Percentiles rank a stretch among this genome's conserved stretches.
Conservation (phyloP, 1,284 basidiomycete species). For the Boletellus dicymbophilus region DNA sequence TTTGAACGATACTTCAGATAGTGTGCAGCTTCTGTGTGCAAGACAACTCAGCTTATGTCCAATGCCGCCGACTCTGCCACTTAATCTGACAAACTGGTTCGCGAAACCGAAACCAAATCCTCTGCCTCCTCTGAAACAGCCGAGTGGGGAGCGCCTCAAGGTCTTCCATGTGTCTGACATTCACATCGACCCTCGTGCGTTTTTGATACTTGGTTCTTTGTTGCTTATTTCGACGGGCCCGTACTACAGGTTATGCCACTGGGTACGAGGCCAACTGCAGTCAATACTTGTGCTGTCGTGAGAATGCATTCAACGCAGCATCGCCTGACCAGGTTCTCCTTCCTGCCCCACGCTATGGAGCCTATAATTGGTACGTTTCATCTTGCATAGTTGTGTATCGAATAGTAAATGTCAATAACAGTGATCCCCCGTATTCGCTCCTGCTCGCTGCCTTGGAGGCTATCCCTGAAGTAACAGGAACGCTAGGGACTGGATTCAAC, state of each 20-base stretch:
- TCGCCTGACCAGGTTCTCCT: constrained; percentile 51
- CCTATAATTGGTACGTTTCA: constrained; percentile 51
- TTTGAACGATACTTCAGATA: neutral
- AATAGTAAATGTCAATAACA: constrained; percentile 23
- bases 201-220: neutral
- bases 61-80: constrained; percentile 48
- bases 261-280: constrained; percentile 75
- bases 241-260: constrained; percentile 56
- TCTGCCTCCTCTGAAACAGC: constrained; percentile 51
- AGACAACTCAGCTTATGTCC: constrained; percentile 50
- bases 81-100: constrained; percentile 58
- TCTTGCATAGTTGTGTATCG: neutral
- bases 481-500: constrained; percentile 58
- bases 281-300: constrained; percentile 66
- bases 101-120: constrained; percentile 68
- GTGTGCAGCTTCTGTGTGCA: constrained; percentile 50
- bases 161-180: constrained; percentile 77
- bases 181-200: constrained; percentile 72
- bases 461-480: constrained; percentile 68
- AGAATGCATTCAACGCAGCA: constrained; percentile 49
- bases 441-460: constrained; percentile 61
- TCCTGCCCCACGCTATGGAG: constrained; percentile 68
- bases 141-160: constrained; percentile 66
- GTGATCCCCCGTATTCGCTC: constrained; percentile 69
- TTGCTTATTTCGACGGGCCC: neutral